Evolutionary conservation across 225 moss, liverwort and hornwort genomes (phyloP).

Genomic region (Physcomitrium patens): DNA sequence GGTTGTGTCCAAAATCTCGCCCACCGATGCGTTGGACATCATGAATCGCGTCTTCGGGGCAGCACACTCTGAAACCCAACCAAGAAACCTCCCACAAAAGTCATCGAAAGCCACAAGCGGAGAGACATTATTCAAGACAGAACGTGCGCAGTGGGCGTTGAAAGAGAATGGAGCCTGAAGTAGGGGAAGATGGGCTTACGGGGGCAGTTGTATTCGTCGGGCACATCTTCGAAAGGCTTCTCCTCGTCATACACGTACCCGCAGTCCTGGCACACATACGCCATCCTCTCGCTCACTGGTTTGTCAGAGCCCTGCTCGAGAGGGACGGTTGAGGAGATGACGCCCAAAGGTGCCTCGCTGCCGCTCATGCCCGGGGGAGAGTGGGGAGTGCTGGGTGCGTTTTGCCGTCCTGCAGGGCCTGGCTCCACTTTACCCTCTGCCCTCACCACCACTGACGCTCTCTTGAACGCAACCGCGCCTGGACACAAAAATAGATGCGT

Average conservation of each 20-base stretch:
- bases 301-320: slow-evolving; percentile 41
- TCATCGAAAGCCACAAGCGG: background rate
- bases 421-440: slow-evolving; percentile 37
- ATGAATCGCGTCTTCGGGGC: slow-evolving; percentile 53
- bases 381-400: slow-evolving; percentile 14
- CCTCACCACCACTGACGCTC: slow-evolving; percentile 33
- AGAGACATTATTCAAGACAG: too few relatives aligned
- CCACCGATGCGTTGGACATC: slow-evolving; percentile 31
- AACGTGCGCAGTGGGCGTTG: too few relatives aligned
- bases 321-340: slow-evolving; percentile 44
- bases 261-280: slow-evolving; percentile 68
- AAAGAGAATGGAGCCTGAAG: background rate
- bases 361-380: slow-evolving; percentile 41
- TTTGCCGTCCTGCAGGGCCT: slow-evolving; percentile 23
- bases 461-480: slow-evolving; percentile 39
- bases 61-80: slow-evolving; percentile 39
- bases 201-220: slow-evolving; percentile 42
- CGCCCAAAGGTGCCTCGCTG: slow-evolving; percentile 28
- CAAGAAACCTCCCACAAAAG: too few relatives aligned
- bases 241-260: slow-evolving; percentile 63
- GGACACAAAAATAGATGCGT: background rate
- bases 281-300: slow-evolving; percentile 56
- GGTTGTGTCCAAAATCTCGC: slow-evolving; percentile 28
- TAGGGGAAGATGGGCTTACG: background rate
- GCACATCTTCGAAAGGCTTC: slow-evolving; percentile 27